Percentiles rank a stretch among this genome's conserved stretches.
Evolutionary conservation across 176 grass and related monocot genomes (phyloP).

Genomic region (Juncus inflexus): DNA sequence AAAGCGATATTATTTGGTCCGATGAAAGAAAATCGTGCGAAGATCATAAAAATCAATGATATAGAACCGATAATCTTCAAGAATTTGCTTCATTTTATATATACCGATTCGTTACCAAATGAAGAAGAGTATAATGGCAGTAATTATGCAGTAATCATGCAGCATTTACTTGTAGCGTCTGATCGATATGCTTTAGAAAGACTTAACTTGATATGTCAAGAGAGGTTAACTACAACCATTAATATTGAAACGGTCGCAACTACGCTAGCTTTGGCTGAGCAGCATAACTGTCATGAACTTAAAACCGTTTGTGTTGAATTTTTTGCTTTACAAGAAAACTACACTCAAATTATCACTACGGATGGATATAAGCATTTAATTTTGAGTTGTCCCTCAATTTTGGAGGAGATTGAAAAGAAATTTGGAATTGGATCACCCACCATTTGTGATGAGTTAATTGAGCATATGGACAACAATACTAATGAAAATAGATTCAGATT

Average conservation of each 20-base stretch:
- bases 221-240: constrained; percentile 15
- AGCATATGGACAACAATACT: background rate
- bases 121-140: background rate
- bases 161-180: constrained; percentile 41
- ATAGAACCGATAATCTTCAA: constrained; percentile 27
- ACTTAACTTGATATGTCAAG: constrained; percentile 38
- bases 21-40: constrained; percentile 23
- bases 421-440: background rate
- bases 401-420: constrained; percentile 22
- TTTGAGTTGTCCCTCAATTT: constrained; percentile 29
- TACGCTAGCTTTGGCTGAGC: constrained; percentile 40
- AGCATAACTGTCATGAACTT: constrained; percentile 31
- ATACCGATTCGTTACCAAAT: constrained; percentile 32
- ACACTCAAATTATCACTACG: constrained; percentile 5
- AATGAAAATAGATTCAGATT: constrained; percentile 6
- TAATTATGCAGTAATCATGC: constrained; percentile 16
- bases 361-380: constrained; percentile 36
- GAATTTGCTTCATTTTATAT: constrained; percentile 40
- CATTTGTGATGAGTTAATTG: background rate
- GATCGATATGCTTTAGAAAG: constrained; percentile 39
- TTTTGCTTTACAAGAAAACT: constrained; percentile 10
- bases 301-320: constrained; percentile 39
- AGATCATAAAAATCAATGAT: constrained; percentile 18
- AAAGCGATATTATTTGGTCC: constrained; percentile 18
- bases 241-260: constrained; percentile 25